Conservation (phyloP, 2,329 filamentous ascomycete species). For the Fusarium hainanense region DNA sequence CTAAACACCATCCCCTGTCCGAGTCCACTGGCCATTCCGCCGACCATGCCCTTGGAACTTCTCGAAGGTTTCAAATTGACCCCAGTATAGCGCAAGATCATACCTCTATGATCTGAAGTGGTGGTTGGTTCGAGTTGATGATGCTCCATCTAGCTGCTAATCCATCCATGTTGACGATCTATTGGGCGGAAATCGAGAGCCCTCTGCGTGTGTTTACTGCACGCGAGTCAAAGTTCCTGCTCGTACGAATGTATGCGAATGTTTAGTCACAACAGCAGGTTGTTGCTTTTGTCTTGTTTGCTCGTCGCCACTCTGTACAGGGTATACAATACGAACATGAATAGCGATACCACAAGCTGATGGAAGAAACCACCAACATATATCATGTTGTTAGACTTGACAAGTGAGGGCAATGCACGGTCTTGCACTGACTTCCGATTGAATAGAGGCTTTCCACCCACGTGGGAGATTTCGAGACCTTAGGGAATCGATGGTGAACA, state of each 20-base stretch:
- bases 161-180: constrained; percentile 45
- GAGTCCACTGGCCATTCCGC: constrained; percentile 42
- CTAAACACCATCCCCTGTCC: constrained; percentile 38
- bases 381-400: too few species aligned
- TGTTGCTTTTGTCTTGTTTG: constrained; percentile 13
- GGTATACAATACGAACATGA: neutral
- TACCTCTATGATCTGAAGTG: constrained; percentile 41
- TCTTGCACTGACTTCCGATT: constrained; percentile 24
- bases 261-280: neutral
- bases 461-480: constrained; percentile 30
- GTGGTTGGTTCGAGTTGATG: constrained; percentile 32
- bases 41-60: constrained; percentile 49
- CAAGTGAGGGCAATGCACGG: constrained; percentile 27
- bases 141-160: constrained; percentile 23
- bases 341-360: neutral
- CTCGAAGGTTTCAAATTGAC: constrained; percentile 47
- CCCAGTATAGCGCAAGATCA: constrained; percentile 46
- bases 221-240: constrained; percentile 21
- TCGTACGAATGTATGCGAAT: constrained; percentile 1
- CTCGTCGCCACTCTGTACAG: neutral
- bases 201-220: constrained; percentile 19
- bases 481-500: constrained; percentile 6
- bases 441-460: constrained; percentile 18
- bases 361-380: neutral
- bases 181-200: constrained; percentile 25